Evolutionary conservation across 1,139 yeast genomes (phyloP).

Genomic region (Nadsonia commutata): DNA sequence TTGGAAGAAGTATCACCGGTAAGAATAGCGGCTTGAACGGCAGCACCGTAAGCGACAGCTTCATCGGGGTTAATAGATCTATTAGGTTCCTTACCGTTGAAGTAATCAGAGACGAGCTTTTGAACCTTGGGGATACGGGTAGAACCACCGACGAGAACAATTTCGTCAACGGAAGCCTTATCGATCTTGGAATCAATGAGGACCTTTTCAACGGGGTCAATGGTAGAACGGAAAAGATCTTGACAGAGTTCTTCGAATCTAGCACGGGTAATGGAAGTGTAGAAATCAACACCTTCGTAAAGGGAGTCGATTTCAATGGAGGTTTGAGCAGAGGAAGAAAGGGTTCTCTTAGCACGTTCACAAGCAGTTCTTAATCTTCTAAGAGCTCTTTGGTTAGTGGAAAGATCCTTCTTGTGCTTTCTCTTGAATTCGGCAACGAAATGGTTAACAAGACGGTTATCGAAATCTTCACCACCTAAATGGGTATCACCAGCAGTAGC

Average conservation of each 20-base stretch:
- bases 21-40: constrained; percentile 79
- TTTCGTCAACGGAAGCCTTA: constrained; percentile 84
- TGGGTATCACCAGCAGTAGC: constrained; percentile 99
- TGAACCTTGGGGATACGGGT: constrained; percentile 99
- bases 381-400: constrained; percentile 87
- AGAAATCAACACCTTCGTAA: constrained; percentile 93
- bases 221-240: constrained; percentile 88
- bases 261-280: constrained; percentile 95
- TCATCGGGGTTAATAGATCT: constrained; percentile 97
- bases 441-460: constrained; percentile 87
- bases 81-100: constrained; percentile 94
- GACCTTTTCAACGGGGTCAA: constrained; percentile 97
- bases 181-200: constrained; percentile 87
- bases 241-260: constrained; percentile 97
- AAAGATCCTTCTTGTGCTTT: constrained; percentile 89
- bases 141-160: constrained; percentile 98
- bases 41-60: constrained; percentile 98
- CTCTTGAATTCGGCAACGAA: constrained; percentile 92
- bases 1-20: constrained; percentile 76
- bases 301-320: constrained; percentile 94
- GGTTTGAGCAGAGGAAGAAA: constrained; percentile 93
- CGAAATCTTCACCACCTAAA: constrained; percentile 99
- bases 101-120: constrained; percentile 93
- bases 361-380: constrained; percentile 98
- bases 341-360: constrained; percentile 98